Evolutionary conservation across 1,284 basidiomycete genomes (phyloP).

Genomic region (Sphaerobolus stellatus): DNA sequence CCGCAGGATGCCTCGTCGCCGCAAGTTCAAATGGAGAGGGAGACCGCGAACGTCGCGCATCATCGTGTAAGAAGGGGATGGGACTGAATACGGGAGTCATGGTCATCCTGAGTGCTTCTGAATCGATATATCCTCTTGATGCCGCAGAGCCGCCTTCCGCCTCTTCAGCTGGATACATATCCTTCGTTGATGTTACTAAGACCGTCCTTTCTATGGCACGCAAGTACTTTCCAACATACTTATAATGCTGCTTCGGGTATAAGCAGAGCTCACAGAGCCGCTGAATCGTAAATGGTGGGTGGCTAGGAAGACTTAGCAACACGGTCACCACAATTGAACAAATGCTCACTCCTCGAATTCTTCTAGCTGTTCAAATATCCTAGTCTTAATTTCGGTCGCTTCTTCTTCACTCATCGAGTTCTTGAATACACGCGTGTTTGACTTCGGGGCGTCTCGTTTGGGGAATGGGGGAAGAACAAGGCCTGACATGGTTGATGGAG

Average conservation of each 20-base stretch:
- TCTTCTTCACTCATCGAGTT: constrained; percentile 66
- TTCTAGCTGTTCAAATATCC: constrained; percentile 66
- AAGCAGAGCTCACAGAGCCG: constrained; percentile 85
- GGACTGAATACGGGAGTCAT: constrained; percentile 81
- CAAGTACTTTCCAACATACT: constrained; percentile 82
- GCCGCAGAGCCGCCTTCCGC: constrained; percentile 37
- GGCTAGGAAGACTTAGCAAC: constrained; percentile 23
- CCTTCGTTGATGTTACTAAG: constrained; percentile 80
- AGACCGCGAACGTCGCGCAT: constrained; percentile 62
- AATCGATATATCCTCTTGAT: constrained; percentile 28
- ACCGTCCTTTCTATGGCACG: constrained; percentile 85
- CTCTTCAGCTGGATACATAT: constrained; percentile 60
- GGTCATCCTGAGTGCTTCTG: constrained; percentile 51
- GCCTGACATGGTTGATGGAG: constrained; percentile 50
- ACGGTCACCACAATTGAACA: not conserved
- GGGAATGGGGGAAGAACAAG: constrained; percentile 80
- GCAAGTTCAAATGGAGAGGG: constrained; percentile 65
- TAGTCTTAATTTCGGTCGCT: constrained; percentile 56
- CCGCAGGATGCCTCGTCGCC: constrained; percentile 31
- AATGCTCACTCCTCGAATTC: constrained; percentile 70
- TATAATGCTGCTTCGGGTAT: constrained; percentile 72
- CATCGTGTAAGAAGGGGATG: constrained; percentile 78
- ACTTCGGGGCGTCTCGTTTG: constrained; percentile 45
- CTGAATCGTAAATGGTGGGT: constrained; percentile 90
- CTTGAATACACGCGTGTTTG: constrained; percentile 49